A percentile compares a stretch with the other conserved stretches of the same genome.
Conservation (phyloP, 2,329 filamentous ascomycete species). For the Penicillium corylophilum region DNA sequence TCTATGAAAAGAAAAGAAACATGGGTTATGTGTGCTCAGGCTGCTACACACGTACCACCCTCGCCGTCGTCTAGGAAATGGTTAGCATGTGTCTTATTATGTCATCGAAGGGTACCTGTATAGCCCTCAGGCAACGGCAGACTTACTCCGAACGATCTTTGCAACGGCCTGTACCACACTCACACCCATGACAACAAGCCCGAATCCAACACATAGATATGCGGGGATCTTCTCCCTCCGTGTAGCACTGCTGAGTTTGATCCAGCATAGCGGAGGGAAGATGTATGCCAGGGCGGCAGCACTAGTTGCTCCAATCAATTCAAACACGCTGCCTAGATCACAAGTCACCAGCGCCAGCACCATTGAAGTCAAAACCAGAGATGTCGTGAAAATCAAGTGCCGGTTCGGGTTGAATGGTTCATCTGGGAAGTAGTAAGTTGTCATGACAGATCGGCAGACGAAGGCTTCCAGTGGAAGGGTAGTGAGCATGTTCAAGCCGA, state of each 20-base stretch:
- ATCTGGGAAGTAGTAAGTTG: conserved; percentile 72
- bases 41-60: conserved; percentile 10
- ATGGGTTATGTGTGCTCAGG: not conserved
- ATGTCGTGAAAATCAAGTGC: conserved; percentile 82
- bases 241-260: conserved; percentile 79
- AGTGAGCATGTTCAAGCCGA: conserved; percentile 98
- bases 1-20: not conserved
- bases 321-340: conserved; percentile 90
- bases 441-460: conserved; percentile 95
- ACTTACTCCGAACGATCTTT: conserved; percentile 59
- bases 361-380: conserved; percentile 77
- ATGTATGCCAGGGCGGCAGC: conserved; percentile 95
- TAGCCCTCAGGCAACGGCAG: conserved; percentile 13
- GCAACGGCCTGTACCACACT: conserved; percentile 70
- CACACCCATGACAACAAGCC: conserved; percentile 75
- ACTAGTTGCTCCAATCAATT: conserved; percentile 92
- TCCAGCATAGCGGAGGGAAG: conserved; percentile 88
- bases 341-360: conserved; percentile 79
- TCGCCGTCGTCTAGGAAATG: conserved; percentile 9
- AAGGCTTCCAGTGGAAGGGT: conserved; percentile 95
- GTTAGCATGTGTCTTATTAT: conserved; percentile 21
- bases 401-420: conserved; percentile 78
- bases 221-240: conserved; percentile 72
- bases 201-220: conserved; percentile 73
- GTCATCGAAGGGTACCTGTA: not conserved